These are phyloP conservation scores for Rhododendron kiyosumense DNA, from an alignment of 148 eudicot species.

Conservation along the genomic window DNA sequence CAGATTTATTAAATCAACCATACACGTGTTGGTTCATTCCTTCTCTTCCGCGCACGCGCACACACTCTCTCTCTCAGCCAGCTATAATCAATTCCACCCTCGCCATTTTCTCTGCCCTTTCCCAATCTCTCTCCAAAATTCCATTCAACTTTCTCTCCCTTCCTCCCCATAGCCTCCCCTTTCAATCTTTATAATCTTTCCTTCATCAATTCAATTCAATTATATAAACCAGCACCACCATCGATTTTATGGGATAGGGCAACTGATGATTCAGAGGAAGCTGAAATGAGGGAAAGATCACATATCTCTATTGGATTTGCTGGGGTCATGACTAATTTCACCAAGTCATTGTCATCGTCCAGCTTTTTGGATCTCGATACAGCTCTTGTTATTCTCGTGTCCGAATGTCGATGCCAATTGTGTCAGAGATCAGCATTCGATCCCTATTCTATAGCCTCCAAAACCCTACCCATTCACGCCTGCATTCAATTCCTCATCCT, in stretches of 20 bases:
- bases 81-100: neutral
- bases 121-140: neutral
- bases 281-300: slow-evolving; percentile 16
- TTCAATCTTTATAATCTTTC: neutral
- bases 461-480: slow-evolving; percentile 6
- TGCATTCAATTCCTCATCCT: neutral
- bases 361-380: slow-evolving; percentile 14
- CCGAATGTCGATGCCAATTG: slow-evolving; percentile 31
- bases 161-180: neutral
- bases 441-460: slow-evolving; percentile 21
- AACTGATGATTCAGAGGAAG: neutral
- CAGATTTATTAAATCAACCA: neutral
- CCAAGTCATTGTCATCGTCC: neutral
- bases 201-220: too few relatives aligned
- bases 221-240: neutral
- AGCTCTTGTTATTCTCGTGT: neutral
- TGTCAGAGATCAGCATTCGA: slow-evolving; percentile 32
- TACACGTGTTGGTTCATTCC: slow-evolving; percentile 35
- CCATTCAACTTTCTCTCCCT: neutral
- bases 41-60: slow-evolving; percentile 9
- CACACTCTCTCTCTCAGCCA: neutral
- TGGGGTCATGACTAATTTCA: slow-evolving; percentile 7
- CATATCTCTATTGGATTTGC: neutral
- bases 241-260: neutral
- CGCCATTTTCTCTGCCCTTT: neutral